These are phyloP conservation scores for Hortaea sp. DNA, from an alignment of 2,329 filamentous ascomycete genomes.

Conservation along the genomic window DNA sequence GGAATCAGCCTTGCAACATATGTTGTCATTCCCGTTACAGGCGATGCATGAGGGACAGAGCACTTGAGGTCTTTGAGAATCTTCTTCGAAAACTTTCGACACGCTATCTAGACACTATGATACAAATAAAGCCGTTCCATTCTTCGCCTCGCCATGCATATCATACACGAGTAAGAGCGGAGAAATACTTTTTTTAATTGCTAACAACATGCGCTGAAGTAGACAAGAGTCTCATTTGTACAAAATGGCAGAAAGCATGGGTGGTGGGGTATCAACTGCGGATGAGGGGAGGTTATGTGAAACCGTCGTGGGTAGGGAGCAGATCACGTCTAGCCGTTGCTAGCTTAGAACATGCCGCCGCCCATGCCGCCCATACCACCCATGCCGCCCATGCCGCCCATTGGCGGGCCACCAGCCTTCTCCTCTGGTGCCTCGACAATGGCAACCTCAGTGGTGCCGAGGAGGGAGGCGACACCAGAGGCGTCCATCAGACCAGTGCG, in stretches of 20 bases:
- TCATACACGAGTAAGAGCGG: constrained; percentile 3
- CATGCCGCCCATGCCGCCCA: constrained; percentile 38
- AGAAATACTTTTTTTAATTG: constrained; percentile 1
- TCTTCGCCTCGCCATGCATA: constrained; percentile 5
- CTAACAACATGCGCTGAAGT: constrained; percentile 4
- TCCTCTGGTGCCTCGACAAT: constrained; percentile 95
- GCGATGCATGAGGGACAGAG: too few relatives aligned
- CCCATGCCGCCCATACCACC: constrained; percentile 56
- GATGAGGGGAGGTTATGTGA: background rate
- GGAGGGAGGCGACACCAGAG: constrained; percentile 88
- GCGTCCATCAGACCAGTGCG: constrained; percentile 92
- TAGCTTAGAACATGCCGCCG: constrained; percentile 22
- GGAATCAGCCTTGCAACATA: too few relatives aligned
- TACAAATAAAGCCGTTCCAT: constrained; percentile 1
- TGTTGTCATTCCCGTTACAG: too few relatives aligned
- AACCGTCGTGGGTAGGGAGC: background rate
- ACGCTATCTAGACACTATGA: constrained; percentile 12
- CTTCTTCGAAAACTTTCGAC: too few relatives aligned
- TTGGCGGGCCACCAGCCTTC: constrained; percentile 53
- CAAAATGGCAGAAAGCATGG: background rate
- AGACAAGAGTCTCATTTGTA: constrained; percentile 1
- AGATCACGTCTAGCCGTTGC: background rate
- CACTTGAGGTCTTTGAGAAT: too few relatives aligned
- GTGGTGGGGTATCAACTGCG: constrained; percentile 1
- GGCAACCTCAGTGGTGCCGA: constrained; percentile 95